Conservation (phyloP, 2,329 filamentous ascomycete species). For the Aspergillus piperis region DNA sequence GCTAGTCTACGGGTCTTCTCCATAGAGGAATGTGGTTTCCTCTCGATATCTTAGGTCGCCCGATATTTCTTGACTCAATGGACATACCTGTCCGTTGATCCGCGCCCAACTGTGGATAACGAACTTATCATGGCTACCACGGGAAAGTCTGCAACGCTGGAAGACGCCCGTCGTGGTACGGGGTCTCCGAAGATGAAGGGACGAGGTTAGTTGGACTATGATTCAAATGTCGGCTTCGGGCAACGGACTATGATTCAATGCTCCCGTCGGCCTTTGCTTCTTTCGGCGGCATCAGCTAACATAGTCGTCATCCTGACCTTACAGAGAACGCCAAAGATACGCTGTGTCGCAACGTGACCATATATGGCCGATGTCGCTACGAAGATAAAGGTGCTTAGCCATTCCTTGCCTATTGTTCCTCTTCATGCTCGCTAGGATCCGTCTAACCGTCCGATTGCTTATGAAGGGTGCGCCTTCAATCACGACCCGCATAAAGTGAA, state of each 20-base stretch:
- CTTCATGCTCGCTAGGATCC: conserved; percentile 4
- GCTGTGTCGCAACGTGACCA: conserved; percentile 86
- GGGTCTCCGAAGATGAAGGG: conserved; percentile 52
- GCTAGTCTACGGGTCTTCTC: conserved; percentile 18
- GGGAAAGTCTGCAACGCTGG: conserved; percentile 45
- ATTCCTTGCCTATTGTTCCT: conserved; percentile 6
- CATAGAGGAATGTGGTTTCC: conserved; percentile 43
- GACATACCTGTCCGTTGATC: conserved; percentile 41
- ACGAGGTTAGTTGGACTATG: conserved; percentile 43
- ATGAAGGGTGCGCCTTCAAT: conserved; percentile 76
- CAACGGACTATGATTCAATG: not conserved
- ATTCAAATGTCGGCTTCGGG: not conserved
- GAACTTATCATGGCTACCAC: conserved; percentile 45
- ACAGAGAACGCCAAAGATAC: conserved; percentile 81
- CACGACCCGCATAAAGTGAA: conserved; percentile 72
- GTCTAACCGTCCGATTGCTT: conserved; percentile 23
- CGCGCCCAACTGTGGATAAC: conserved; percentile 33
- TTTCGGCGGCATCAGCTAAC: conserved; percentile 14
- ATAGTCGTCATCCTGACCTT: conserved; percentile 4
- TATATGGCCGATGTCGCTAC: conserved; percentile 90
- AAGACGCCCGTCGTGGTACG: conserved; percentile 48
- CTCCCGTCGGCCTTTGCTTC: not conserved
- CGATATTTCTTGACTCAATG: conserved; percentile 42
- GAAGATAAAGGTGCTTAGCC: conserved; percentile 69
- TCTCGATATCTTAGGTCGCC: conserved; percentile 30